A percentile compares a stretch with the other conserved stretches of the same genome.
phyloP scores from a whole-genome alignment of 1,284 basidiomycete genomes.

The Farysia itapuensis region DNA sequence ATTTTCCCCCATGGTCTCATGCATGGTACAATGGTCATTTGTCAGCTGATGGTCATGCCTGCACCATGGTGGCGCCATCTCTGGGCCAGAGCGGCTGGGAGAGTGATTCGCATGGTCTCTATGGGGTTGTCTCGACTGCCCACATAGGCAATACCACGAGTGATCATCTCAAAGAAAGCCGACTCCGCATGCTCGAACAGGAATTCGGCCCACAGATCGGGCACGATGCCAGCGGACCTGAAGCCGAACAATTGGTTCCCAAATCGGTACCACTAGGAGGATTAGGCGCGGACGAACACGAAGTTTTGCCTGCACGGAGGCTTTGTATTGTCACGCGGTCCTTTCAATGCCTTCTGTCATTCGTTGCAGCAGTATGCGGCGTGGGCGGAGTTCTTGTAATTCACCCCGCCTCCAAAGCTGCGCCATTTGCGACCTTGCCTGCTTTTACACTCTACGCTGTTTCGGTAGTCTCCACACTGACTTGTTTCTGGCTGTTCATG shows the following conservation, averaged over 20 bases:
- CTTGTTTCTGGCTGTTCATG: constrained; percentile 33
- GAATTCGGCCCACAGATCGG: constrained; percentile 43
- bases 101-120: constrained; percentile 38
- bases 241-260: constrained; percentile 19
- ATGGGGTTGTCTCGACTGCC: too few relatives aligned
- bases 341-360: constrained; percentile 26
- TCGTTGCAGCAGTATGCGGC: constrained; percentile 25
- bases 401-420: constrained; percentile 21
- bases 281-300: constrained; percentile 21
- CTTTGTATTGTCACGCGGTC: constrained; percentile 17
- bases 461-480: constrained; percentile 24
- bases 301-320: constrained; percentile 29
- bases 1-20: constrained; percentile 40
- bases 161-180: constrained; percentile 45
- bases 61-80: constrained; percentile 39
- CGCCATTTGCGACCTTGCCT: constrained; percentile 21
- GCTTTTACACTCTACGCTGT: constrained; percentile 37
- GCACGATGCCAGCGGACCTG: constrained; percentile 18
- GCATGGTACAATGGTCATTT: constrained; percentile 52
- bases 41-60: constrained; percentile 51
- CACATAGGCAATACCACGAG: too few relatives aligned
- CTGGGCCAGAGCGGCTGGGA: constrained; percentile 48
- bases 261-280: constrained; percentile 27
- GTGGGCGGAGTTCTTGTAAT: constrained; percentile 40
- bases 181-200: constrained; percentile 50